Conservation (phyloP, 2,329 filamentous ascomycete species). For the Thelonectria blattea region DNA sequence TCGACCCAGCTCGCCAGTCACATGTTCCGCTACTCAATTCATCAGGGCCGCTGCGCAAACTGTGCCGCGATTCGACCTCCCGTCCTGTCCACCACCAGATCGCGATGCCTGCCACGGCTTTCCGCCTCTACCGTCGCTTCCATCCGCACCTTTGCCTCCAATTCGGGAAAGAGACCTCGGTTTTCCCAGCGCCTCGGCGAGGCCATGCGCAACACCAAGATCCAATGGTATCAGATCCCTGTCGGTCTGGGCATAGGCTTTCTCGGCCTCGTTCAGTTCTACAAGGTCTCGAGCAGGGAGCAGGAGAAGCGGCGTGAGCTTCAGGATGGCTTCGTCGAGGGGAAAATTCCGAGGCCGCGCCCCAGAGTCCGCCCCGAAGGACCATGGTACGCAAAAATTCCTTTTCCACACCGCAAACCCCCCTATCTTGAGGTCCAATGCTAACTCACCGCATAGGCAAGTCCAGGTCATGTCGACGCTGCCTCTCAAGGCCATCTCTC, state of each 20-base stretch:
- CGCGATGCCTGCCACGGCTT: slow-evolving; percentile 35
- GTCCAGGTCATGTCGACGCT: slow-evolving; percentile 93
- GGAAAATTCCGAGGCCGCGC: slow-evolving; percentile 55
- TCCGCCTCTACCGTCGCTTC: slow-evolving; percentile 33
- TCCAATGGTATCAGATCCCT: slow-evolving; percentile 91
- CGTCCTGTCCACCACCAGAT: slow-evolving; percentile 31
- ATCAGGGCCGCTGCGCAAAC: slow-evolving; percentile 39
- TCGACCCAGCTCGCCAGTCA: slow-evolving; percentile 44
- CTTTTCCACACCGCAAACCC: not conserved
- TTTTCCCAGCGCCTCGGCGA: slow-evolving; percentile 60
- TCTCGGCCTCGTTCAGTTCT: slow-evolving; percentile 82
- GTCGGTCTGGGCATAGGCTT: slow-evolving; percentile 85
- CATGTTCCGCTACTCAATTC: slow-evolving; percentile 39
- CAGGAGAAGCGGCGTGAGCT: slow-evolving; percentile 56
- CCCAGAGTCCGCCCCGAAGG: slow-evolving; percentile 78
- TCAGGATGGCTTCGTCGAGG: slow-evolving; percentile 51
- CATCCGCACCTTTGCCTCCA: slow-evolving; percentile 42
- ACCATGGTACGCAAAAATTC: slow-evolving; percentile 67
- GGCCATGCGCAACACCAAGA: slow-evolving; percentile 58
- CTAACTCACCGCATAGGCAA: slow-evolving; percentile 58
- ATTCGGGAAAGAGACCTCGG: slow-evolving; percentile 52
- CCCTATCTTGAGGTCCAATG: slow-evolving; percentile 4
- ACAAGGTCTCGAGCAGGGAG: slow-evolving; percentile 69
- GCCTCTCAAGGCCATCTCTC: slow-evolving; percentile 87
- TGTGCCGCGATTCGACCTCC: slow-evolving; percentile 35